Conservation (phyloP, 2,329 filamentous ascomycete genomes). For the Cladophialophora exuberans region DNA sequence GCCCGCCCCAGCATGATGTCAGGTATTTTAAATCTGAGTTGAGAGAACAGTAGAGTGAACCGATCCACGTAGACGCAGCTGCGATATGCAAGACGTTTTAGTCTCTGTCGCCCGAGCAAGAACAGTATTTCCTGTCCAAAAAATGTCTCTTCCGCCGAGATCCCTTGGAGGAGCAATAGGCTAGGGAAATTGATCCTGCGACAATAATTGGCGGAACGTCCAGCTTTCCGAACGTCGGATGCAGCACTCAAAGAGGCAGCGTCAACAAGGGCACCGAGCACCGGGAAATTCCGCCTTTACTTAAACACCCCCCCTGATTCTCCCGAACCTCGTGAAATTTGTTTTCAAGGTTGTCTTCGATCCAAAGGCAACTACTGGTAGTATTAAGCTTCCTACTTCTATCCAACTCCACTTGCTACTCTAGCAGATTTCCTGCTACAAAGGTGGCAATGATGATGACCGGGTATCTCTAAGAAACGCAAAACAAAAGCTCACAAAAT, state of each 20-base stretch:
- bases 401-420: slow-evolving; percentile 2
- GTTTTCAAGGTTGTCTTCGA: no score
- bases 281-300: slow-evolving; percentile 9
- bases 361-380: no score
- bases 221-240: background rate
- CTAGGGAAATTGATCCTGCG: slow-evolving; percentile 4
- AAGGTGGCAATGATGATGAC: slow-evolving; percentile 12
- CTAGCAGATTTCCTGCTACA: slow-evolving; percentile 5
- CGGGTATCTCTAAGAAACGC: slow-evolving; percentile 28
- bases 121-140: background rate
- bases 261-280: no score
- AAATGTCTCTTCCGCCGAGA: background rate
- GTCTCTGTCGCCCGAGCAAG: background rate
- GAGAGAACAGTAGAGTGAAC: background rate
- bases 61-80: background rate
- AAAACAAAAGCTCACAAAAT: slow-evolving; percentile 6
- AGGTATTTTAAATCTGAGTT: background rate
- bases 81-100: background rate
- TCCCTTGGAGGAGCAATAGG: slow-evolving; percentile 8
- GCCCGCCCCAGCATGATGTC: slow-evolving; percentile 25
- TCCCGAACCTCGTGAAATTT: slow-evolving; percentile 12
- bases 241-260: background rate
- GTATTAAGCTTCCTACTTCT: slow-evolving; percentile 1
- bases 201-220: slow-evolving; percentile 3
- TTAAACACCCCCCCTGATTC: background rate